A percentile compares a stretch with the other conserved stretches of the same genome.
These are phyloP conservation scores for Parastagonospora avenae DNA, from an alignment of 2,329 filamentous ascomycete genomes.

Conservation along the genomic window DNA sequence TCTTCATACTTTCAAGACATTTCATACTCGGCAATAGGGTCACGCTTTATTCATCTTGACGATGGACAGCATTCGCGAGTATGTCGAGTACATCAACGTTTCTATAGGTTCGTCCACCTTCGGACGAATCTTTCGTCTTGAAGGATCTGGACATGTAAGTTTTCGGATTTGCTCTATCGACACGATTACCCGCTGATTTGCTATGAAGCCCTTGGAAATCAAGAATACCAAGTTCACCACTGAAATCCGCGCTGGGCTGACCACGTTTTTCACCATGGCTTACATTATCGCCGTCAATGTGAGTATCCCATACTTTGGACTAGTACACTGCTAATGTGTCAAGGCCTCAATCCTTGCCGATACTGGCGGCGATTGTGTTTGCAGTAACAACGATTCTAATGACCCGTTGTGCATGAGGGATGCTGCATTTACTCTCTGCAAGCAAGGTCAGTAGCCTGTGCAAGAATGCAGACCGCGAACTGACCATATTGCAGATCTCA, in stretches of 20 bases:
- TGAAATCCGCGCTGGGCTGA: constrained; percentile 80
- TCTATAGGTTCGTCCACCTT: constrained; percentile 42
- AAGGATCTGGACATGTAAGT: constrained; percentile 81
- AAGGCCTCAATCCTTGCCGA: constrained; percentile 53
- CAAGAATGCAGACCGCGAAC: neutral
- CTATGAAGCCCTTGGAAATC: constrained; percentile 66
- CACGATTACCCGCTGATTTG: constrained; percentile 12
- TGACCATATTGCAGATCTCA: constrained; percentile 53
- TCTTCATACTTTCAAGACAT: too few species aligned
- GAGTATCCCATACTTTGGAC: neutral
- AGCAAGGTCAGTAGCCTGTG: constrained; percentile 28
- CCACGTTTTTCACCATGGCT: constrained; percentile 64
- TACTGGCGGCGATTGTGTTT: constrained; percentile 77
- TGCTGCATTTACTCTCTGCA: constrained; percentile 66
- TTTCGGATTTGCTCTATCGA: neutral
- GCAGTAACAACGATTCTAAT: constrained; percentile 46
- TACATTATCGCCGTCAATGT: constrained; percentile 42
- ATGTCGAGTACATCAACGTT: constrained; percentile 27
- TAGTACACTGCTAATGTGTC: neutral
- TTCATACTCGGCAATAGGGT: too few species aligned
- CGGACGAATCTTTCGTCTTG: constrained; percentile 68
- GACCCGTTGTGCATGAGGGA: constrained; percentile 62
- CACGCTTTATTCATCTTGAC: neutral
- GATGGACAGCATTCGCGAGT: constrained; percentile 31
- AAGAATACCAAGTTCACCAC: constrained; percentile 80